phyloP scores from a whole-genome alignment of 495 filamentous ascomycete genomes.

The Penicillium daleae region DNA sequence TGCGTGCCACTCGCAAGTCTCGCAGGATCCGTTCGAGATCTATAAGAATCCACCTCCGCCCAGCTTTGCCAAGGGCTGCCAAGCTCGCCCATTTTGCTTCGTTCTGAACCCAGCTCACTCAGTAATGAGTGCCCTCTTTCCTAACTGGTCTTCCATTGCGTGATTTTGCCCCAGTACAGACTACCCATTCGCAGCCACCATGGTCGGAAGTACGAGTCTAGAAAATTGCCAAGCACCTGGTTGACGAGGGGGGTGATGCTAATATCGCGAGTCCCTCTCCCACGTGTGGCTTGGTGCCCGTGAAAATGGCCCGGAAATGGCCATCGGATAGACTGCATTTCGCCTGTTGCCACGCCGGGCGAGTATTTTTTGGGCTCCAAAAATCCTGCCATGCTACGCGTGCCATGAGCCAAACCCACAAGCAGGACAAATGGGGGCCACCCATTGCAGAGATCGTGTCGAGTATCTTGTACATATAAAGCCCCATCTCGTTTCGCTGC shows the following conservation, averaged over 20 bases:
- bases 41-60: slow-evolving; percentile 12
- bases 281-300: slow-evolving; percentile 19
- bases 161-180: slow-evolving; percentile 19
- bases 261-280: slow-evolving; percentile 18
- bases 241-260: slow-evolving; percentile 12
- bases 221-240: slow-evolving; percentile 23
- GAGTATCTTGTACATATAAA: slow-evolving; percentile 17
- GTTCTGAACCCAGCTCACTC: neutral
- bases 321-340: neutral
- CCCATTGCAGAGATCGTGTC: slow-evolving; percentile 3
- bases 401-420: neutral
- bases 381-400: neutral
- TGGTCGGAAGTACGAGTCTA: slow-evolving; percentile 17
- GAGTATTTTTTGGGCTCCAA: slow-evolving; percentile 4
- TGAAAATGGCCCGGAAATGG: neutral
- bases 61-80: slow-evolving; percentile 29
- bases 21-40: slow-evolving; percentile 7
- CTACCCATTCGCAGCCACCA: slow-evolving; percentile 17
- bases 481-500: slow-evolving; percentile 1
- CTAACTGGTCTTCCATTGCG: slow-evolving; percentile 18
- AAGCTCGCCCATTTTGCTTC: slow-evolving; percentile 27
- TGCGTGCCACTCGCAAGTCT: neutral
- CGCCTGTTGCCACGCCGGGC: slow-evolving; percentile 3
- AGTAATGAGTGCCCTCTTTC: neutral
- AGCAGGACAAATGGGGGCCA: slow-evolving; percentile 2